Conservation (phyloP, 2,329 filamentous ascomycete species). For the Penicillium sp. region DNA sequence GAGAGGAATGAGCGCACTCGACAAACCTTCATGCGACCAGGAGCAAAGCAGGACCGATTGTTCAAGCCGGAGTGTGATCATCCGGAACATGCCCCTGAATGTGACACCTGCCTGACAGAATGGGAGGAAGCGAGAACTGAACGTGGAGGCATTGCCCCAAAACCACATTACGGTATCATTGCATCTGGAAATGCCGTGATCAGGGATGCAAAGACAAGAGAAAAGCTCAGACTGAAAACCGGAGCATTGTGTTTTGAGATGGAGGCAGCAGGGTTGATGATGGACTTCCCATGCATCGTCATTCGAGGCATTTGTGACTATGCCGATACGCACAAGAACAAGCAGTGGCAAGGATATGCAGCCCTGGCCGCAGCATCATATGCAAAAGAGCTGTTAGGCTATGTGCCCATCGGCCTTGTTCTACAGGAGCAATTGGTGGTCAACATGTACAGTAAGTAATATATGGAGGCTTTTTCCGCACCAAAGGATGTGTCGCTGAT, state of each 20-base stretch:
- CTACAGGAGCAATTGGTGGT: neutral
- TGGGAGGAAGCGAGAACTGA: neutral
- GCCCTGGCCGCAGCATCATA: neutral
- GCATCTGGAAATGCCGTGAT: neutral
- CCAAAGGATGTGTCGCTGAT: neutral
- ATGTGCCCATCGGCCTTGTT: neutral
- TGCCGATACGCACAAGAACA: neutral
- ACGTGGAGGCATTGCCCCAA: neutral
- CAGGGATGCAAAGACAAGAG: neutral
- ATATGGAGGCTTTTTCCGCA: neutral
- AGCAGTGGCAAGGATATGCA: neutral
- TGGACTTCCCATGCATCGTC: neutral
- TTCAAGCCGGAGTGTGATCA: neutral
- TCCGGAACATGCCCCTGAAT: neutral
- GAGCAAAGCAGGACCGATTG: neutral
- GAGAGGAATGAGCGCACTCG: neutral
- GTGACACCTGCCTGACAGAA: neutral
- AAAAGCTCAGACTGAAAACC: neutral
- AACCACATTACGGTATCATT: neutral
- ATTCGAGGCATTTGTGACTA: constrained; percentile 2
- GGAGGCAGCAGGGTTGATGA: neutral
- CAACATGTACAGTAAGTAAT: neutral
- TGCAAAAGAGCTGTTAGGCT: neutral
- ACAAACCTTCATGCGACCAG: neutral
- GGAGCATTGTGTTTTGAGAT: neutral